Evolutionary conservation across 495 filamentous ascomycete genomes (phyloP).

Genomic region (Daldinia bambusicola): DNA sequence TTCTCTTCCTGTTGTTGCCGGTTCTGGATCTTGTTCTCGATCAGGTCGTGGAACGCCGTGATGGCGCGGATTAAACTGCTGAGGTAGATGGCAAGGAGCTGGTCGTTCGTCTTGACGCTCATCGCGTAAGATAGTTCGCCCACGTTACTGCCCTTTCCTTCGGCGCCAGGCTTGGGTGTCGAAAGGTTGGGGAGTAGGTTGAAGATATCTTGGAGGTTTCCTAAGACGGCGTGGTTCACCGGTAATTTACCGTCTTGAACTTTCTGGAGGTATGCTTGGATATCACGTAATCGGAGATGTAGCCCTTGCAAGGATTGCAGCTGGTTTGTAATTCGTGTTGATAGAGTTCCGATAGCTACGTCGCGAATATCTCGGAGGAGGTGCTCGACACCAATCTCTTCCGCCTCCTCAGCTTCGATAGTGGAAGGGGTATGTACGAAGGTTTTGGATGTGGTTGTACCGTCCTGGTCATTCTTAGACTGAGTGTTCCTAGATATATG

Average conservation of each 20-base stretch:
- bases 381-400: conserved; percentile 99
- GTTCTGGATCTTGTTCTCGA: conserved; percentile 99
- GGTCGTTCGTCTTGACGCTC: conserved; percentile 99
- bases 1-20: conserved; percentile 95
- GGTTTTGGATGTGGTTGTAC: conserved; percentile 94
- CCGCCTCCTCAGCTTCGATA: conserved; percentile 98
- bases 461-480: conserved; percentile 73
- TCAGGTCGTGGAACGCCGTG: conserved; percentile 98
- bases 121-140: conserved; percentile 91
- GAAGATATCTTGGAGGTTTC: conserved; percentile 98
- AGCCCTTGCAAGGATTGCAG: conserved; percentile 97
- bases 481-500: conserved; percentile 23
- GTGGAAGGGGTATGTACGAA: conserved; percentile 99
- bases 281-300: conserved; percentile 94
- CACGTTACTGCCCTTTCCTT: conserved; percentile 68
- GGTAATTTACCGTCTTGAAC: conserved; percentile 91
- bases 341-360: conserved; percentile 97
- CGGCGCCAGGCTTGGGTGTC: conserved; percentile 72
- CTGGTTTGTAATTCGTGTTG: conserved; percentile 96
- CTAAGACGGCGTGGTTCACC: conserved; percentile 96
- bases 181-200: conserved; percentile 97
- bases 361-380: conserved; percentile 97
- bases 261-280: conserved; percentile 94
- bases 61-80: conserved; percentile 96
- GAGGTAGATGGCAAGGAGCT: conserved; percentile 97